Base-by-base conservation (phyloP, 2,329 filamentous ascomycete genomes). In the Alternaria metachromatica region DNA sequence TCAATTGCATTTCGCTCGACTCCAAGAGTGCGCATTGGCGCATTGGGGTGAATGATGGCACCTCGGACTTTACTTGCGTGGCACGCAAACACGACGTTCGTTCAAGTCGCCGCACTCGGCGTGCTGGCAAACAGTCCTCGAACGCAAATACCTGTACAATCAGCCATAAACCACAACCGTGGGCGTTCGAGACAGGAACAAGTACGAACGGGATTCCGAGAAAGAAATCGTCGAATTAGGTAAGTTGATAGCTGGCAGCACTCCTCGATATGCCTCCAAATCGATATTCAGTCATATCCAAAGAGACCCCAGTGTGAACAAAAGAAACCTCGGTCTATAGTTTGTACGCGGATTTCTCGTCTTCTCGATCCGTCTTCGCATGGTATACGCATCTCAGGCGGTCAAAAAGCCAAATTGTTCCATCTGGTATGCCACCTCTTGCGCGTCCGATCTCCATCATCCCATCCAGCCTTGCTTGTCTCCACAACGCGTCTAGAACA, bases 401-500 rank as follows among this genome's bases (percentile, higher is more conserved):
- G 20, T 18, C 28, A 20, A 37, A 37, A 23, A 23, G 13, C 37
- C 25, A 51, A 43, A 33, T 46, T 26, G 25, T 21, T 25, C n/a
- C 45, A 56, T 23, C 50, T 20, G 26, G 20, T 15, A n/a, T 45
- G 20, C 20, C 23, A 6, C 30, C 55, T 33, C 48, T 44, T 25
- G 30, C 54, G 13, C 44, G 8, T 26, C 15, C 15, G 30, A 41
- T 15, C 28, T 23, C 49, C 20, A 15, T 51, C 28, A 37, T 12
- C 15, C 43, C 20, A 28, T 13, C 18, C 49, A 46, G 8, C 20
- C 2, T 26, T 33, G 28, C 13, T 51, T 33, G 18, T 51, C 4
- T 15, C 37, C 13, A 33, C 37, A 15, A 8, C 23, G 23, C 44
- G 28, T 59, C 70, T 82, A 85, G 68, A 85, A 84, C 71, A 86